Evolutionary conservation across 1,284 basidiomycete species (phyloP).

Genomic region (Marasmius fiardii): DNA sequence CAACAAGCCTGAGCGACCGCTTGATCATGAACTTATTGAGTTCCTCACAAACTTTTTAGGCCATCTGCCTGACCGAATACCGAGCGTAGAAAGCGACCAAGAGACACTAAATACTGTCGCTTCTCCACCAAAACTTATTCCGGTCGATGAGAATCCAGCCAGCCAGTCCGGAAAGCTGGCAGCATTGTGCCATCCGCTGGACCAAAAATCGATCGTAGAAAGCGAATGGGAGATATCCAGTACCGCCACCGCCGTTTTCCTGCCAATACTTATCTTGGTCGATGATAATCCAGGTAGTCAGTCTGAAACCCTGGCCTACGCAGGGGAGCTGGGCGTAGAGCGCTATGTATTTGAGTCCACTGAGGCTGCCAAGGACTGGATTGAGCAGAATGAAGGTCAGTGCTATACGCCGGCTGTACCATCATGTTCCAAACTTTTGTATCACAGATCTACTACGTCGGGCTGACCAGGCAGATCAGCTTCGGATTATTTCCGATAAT

Average conservation of each 20-base stretch:
- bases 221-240: background rate
- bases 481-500: conserved; percentile 17
- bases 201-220: background rate
- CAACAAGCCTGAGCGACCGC: too few species aligned
- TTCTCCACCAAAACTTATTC: too few species aligned
- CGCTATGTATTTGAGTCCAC: conserved; percentile 17
- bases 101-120: too few species aligned
- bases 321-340: conserved; percentile 9
- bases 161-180: too few species aligned
- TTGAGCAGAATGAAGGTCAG: conserved; percentile 17
- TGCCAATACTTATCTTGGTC: conserved; percentile 18
- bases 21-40: too few species aligned
- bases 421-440: background rate
- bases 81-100: too few species aligned
- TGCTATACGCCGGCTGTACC: too few species aligned
- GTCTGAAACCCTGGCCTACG: conserved; percentile 6
- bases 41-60: background rate
- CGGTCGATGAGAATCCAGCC: background rate
- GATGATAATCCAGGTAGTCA: conserved; percentile 17
- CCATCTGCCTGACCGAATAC: too few species aligned
- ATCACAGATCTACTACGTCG: conserved; percentile 6
- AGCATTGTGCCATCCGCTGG: too few species aligned
- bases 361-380: conserved; percentile 17
- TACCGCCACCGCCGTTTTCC: background rate
- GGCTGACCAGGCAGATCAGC: conserved; percentile 5